These are phyloP conservation scores for Trichoderma asperelloides DNA, from an alignment of 495 filamentous ascomycete genomes.

Conservation along the genomic window DNA sequence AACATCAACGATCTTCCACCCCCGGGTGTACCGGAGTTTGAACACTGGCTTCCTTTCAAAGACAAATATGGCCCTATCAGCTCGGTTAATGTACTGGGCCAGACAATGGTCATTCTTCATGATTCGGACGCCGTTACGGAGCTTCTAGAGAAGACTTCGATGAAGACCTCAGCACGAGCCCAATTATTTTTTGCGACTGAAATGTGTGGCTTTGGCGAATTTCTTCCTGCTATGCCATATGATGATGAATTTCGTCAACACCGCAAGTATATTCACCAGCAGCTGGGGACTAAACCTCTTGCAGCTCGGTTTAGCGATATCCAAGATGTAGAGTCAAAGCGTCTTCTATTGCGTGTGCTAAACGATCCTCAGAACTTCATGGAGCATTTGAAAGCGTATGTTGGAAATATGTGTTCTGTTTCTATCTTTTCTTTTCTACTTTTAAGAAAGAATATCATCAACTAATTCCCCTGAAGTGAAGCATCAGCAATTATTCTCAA, in stretches of 20 bases:
- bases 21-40: constrained; percentile 28
- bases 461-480: constrained; percentile 11
- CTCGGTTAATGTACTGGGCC: constrained; percentile 40
- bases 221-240: not conserved
- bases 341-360: constrained; percentile 35
- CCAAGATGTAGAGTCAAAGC: constrained; percentile 32
- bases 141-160: constrained; percentile 16
- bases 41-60: constrained; percentile 45
- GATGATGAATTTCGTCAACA: not conserved
- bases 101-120: constrained; percentile 41
- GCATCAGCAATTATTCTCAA: constrained; percentile 38
- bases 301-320: constrained; percentile 26
- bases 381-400: constrained; percentile 32
- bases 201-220: not conserved
- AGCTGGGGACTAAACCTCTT: constrained; percentile 24
- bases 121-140: constrained; percentile 33
- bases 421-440: not conserved
- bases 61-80: constrained; percentile 45
- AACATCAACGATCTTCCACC: constrained; percentile 38
- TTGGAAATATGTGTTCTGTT: not conserved
- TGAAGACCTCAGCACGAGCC: constrained; percentile 4
- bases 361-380: constrained; percentile 26
- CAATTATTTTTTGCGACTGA: not conserved
- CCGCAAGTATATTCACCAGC: constrained; percentile 1
- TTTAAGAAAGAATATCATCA: not conserved